These are phyloP conservation scores for Eleusine indica DNA, from an alignment of 176 grass and related monocot species.

Conservation along the genomic window DNA sequence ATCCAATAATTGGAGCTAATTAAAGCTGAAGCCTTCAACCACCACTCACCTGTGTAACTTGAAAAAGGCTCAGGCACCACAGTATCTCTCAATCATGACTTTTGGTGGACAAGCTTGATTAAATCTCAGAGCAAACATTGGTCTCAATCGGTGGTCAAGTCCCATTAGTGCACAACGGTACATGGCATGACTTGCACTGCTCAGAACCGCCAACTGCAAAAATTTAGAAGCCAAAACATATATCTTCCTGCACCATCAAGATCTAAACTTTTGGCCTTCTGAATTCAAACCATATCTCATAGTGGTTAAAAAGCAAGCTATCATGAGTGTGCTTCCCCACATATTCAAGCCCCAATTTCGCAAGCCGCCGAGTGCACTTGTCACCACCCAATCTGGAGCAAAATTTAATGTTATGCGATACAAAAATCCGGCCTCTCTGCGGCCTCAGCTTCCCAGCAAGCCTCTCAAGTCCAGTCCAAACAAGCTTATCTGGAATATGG, in stretches of 20 bases:
- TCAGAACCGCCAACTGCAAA: slow-evolving; percentile 32
- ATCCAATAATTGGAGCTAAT: slow-evolving; percentile 37
- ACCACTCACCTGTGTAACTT: slow-evolving; percentile 37
- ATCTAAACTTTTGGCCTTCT: slow-evolving; percentile 59
- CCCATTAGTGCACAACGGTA: not conserved
- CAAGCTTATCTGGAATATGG: slow-evolving; percentile 76
- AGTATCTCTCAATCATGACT: slow-evolving; percentile 32
- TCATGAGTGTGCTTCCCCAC: slow-evolving; percentile 80
- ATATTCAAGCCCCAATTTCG: slow-evolving; percentile 71
- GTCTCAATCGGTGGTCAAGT: slow-evolving; percentile 3
- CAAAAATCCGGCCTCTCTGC: slow-evolving; percentile 81
- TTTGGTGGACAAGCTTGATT: slow-evolving; percentile 17
- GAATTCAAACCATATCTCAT: slow-evolving; percentile 97
- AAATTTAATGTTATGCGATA: slow-evolving; percentile 94
- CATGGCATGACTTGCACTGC: slow-evolving; percentile 23
- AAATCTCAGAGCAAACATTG: not conserved
- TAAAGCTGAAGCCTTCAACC: slow-evolving; percentile 28
- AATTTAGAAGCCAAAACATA: slow-evolving; percentile 24
- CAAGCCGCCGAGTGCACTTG: slow-evolving; percentile 67
- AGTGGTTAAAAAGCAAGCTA: slow-evolving; percentile 96
- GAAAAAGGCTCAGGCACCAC: slow-evolving; percentile 21
- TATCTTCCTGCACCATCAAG: slow-evolving; percentile 9
- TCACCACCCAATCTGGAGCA: slow-evolving; percentile 75
- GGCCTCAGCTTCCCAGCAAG: slow-evolving; percentile 65
- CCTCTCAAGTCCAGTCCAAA: slow-evolving; percentile 87